Evolutionary conservation across 2,329 filamentous ascomycete species (phyloP).

Genomic region (Fusarium robinianum): DNA sequence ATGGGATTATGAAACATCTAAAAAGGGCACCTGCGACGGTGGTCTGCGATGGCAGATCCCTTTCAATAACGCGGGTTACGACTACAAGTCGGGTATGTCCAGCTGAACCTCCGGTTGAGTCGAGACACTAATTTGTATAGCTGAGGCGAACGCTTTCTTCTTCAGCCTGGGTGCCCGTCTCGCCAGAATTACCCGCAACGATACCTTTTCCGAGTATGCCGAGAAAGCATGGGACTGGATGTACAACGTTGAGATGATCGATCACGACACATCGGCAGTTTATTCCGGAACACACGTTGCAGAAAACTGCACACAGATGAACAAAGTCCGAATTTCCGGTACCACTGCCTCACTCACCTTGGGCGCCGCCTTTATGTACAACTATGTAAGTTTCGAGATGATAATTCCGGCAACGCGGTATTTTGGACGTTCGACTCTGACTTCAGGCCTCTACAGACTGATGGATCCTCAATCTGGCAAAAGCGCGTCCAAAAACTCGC

Average conservation of each 20-base stretch:
- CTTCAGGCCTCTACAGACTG: slow-evolving; percentile 45
- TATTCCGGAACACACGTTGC: slow-evolving; percentile 64
- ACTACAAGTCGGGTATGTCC: slow-evolving; percentile 67
- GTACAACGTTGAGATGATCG: slow-evolving; percentile 57
- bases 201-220: slow-evolving; percentile 67
- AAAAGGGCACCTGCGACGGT: slow-evolving; percentile 64
- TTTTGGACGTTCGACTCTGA: background rate
- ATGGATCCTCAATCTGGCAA: slow-evolving; percentile 59
- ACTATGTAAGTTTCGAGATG: slow-evolving; percentile 50
- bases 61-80: slow-evolving; percentile 72
- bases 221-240: slow-evolving; percentile 67
- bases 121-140: slow-evolving; percentile 34
- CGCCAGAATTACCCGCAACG: slow-evolving; percentile 69
- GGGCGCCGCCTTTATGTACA: slow-evolving; percentile 71
- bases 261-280: slow-evolving; percentile 62
- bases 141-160: slow-evolving; percentile 63
- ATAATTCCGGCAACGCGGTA: no score
- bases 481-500: slow-evolving; percentile 59
- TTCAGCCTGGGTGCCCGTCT: slow-evolving; percentile 71
- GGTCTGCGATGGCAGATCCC: slow-evolving; percentile 80
- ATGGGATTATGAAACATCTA: slow-evolving; percentile 62
- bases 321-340: slow-evolving; percentile 67
- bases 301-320: slow-evolving; percentile 63
- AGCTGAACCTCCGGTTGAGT: no score
- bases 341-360: slow-evolving; percentile 64